Conservation (phyloP, 2,329 filamentous ascomycete species). For the Davidsoniella virescens region DNA sequence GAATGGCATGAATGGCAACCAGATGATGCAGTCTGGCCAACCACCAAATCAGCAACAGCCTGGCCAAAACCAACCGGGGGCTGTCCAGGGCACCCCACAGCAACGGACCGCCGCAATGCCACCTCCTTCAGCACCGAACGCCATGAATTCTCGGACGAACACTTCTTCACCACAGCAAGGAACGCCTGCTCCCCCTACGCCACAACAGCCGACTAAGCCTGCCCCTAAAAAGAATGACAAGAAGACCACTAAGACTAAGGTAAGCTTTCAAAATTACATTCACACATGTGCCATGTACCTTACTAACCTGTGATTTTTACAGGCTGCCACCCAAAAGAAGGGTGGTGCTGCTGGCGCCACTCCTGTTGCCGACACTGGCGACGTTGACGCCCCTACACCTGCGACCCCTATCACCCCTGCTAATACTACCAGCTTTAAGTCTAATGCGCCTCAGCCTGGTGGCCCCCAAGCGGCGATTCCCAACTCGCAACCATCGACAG, state of each 20-base stretch:
- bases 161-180: slow-evolving; percentile 49
- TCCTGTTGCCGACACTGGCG: slow-evolving; percentile 38
- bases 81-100: slow-evolving; percentile 53
- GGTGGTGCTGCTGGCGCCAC: slow-evolving; percentile 38
- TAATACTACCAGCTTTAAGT: slow-evolving; percentile 34
- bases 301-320: slow-evolving; percentile 15
- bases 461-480: slow-evolving; percentile 14
- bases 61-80: slow-evolving; percentile 25
- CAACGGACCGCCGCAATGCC: slow-evolving; percentile 46
- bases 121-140: slow-evolving; percentile 44
- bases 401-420: slow-evolving; percentile 48
- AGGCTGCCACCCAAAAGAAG: slow-evolving; percentile 46
- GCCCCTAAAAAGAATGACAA: slow-evolving; percentile 63
- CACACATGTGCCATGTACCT: background rate
- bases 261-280: slow-evolving; percentile 23
- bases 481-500: slow-evolving; percentile 18
- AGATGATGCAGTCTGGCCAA: slow-evolving; percentile 21
- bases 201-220: slow-evolving; percentile 54
- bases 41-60: slow-evolving; percentile 18
- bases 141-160: slow-evolving; percentile 35
- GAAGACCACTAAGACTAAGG: slow-evolving; percentile 51
- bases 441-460: slow-evolving; percentile 21
- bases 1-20: slow-evolving; percentile 24
- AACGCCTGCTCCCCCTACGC: slow-evolving; percentile 54
- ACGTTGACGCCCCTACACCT: slow-evolving; percentile 43